These are phyloP conservation scores for Populus euphratica DNA, from an alignment of 345 rosid genomes.

Conservation along the genomic window DNA sequence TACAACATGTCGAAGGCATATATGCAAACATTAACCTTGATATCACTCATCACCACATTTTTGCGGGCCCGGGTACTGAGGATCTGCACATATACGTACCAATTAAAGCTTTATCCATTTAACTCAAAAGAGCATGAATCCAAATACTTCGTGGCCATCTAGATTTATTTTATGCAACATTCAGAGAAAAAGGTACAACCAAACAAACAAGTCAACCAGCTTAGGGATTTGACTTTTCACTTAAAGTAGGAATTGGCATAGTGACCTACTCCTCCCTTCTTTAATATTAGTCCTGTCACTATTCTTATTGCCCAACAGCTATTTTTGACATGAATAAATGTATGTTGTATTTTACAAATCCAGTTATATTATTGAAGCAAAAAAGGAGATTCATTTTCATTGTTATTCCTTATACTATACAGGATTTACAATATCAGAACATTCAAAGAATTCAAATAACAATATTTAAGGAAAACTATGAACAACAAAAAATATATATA, in stretches of 20 bases:
- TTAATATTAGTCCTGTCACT: not conserved
- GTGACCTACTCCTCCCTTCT: not conserved
- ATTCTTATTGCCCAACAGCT: not conserved
- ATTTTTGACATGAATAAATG: no score
- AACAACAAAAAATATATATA: not conserved
- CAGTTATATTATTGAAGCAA: not conserved
- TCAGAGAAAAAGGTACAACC: not conserved
- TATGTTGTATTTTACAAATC: not conserved
- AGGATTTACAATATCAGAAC: not conserved
- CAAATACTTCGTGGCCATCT: not conserved
- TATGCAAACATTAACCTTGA: constrained; percentile 89
- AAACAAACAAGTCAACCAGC: not conserved
- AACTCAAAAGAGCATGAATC: constrained; percentile 8
- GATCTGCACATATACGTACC: constrained; percentile 34
- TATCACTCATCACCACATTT: constrained; percentile 72
- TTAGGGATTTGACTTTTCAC: not conserved
- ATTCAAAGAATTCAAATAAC: not conserved
- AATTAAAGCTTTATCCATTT: constrained; percentile 12
- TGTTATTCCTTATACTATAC: not conserved
- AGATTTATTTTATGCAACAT: not conserved
- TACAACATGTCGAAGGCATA: constrained; percentile 87
- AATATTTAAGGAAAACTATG: no score
- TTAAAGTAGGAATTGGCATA: not conserved
- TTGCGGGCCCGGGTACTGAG: constrained; percentile 84
- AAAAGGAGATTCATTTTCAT: not conserved